Evolutionary conservation across 2,329 filamentous ascomycete species (phyloP).

Genomic region (Mollisia scopiformis): DNA sequence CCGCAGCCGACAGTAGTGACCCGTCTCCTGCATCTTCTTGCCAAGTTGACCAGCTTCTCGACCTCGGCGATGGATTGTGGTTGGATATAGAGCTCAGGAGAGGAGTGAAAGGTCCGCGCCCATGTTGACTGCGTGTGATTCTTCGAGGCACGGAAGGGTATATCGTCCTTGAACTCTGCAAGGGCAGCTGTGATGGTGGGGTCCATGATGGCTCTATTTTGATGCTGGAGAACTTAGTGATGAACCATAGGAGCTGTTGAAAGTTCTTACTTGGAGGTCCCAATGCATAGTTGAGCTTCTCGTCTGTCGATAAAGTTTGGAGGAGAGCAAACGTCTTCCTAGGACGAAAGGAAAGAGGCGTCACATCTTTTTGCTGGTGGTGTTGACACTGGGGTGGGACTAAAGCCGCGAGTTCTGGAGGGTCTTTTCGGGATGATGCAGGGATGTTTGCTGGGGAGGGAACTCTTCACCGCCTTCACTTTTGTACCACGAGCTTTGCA

Average conservation of each 20-base stretch:
- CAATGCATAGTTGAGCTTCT: neutral
- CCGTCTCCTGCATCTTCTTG: slow-evolving; percentile 78
- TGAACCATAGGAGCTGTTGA: neutral
- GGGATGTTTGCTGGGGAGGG: neutral
- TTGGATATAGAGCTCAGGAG: slow-evolving; percentile 88
- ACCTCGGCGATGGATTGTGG: slow-evolving; percentile 80
- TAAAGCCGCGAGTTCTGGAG: neutral
- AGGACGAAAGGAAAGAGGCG: neutral
- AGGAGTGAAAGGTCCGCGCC: slow-evolving; percentile 89
- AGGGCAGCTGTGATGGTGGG: slow-evolving; percentile 56
- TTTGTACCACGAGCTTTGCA: neutral
- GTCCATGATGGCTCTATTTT: slow-evolving; percentile 37
- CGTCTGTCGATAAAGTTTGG: neutral
- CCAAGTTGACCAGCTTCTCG: slow-evolving; percentile 80
- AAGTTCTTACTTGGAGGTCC: neutral
- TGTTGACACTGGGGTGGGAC: neutral
- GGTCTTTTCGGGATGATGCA: neutral
- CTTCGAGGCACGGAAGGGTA: slow-evolving; percentile 77
- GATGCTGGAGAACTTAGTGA: neutral
- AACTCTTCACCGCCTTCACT: neutral
- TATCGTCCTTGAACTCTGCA: slow-evolving; percentile 57
- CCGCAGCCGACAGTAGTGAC: slow-evolving; percentile 87
- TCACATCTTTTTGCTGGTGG: neutral
- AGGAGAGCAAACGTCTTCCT: neutral
- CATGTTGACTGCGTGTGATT: slow-evolving; percentile 86